These are phyloP conservation scores for Salix brachista DNA, from an alignment of 345 rosid species.

Conservation along the genomic window DNA sequence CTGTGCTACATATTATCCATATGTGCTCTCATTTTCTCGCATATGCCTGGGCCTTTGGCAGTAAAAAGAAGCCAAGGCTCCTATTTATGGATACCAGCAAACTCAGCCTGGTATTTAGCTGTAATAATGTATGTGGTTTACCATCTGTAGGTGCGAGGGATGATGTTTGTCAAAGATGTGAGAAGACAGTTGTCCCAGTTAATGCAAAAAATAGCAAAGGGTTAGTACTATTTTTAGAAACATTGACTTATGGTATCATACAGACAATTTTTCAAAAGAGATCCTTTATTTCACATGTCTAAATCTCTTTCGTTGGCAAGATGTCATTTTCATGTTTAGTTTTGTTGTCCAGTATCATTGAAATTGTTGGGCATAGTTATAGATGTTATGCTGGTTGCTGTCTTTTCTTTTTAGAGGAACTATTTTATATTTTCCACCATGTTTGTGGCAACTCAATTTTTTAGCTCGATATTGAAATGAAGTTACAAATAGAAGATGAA, in stretches of 20 bases:
- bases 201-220: slow-evolving; percentile 79
- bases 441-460: too few species aligned
- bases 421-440: too few species aligned
- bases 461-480: too few species aligned
- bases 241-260: background rate
- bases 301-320: background rate
- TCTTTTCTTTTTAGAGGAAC: too few species aligned
- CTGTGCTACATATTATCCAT: too few species aligned
- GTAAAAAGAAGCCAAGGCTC: background rate
- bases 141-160: slow-evolving; percentile 73
- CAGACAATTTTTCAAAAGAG: background rate
- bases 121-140: background rate
- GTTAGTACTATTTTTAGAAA: slow-evolving; percentile 32
- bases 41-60: background rate
- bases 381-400: too few species aligned
- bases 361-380: too few species aligned
- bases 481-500: too few species aligned
- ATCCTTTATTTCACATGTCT: background rate
- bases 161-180: slow-evolving; percentile 87
- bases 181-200: slow-evolving; percentile 82
- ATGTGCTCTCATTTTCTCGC: background rate
- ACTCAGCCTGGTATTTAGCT: background rate
- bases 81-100: background rate
- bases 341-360: background rate
- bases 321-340: background rate